Evolutionary conservation across 306 rosid species (phyloP), one percentile per base, ranked within the genome.

Genomic region (Trichosanthes cucumerina): DNA sequence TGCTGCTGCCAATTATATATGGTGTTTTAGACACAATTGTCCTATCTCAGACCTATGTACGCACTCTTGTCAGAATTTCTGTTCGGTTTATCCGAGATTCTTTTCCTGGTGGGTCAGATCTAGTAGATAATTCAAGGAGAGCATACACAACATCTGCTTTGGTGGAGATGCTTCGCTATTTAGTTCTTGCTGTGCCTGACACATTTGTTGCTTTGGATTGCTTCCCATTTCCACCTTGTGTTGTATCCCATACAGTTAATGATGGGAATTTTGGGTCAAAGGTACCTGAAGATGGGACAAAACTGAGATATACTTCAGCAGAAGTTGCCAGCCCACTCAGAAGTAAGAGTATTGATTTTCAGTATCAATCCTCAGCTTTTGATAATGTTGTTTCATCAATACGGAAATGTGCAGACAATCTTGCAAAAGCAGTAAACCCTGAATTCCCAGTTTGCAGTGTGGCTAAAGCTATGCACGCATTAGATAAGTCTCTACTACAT

Each of bases 61-160:
- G 93, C 34, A 86, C 75, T 83, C 97, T 95, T 83, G 97, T 90
- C 76, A 91, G 92, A 78, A 72, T 89, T 62, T 92, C 93, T 71
- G 84, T 95, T 79, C 90, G 87, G 38, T 87, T 87, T 80, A 86
- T 95, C 57, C 88, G 90, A 4, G 97, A 91, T 83, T 91, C 99
- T 76, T 86, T 95, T 81, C 90, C 96, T 44, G 97, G 99, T 75
- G 96, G 97, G 79, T 92, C 99, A n/a, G 99, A 95, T 84, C 90
- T 90, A 21, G 97, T 95, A 9, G 97, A 91, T 78, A 92, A 95
- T 83, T 95, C 97, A 34, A 83, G 96, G 77, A 92, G 92, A 87
- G 92, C 92, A 16, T 95, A 92, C 85, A 89, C 97, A 57, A 87
- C 86, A 44, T 87, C 91, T 82, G 88, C 91, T 26, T 73, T 95